Evolutionary conservation across 2,329 filamentous ascomycete genomes (phyloP), one percentile per base, ranked within the genome.

Genomic region (Fusarium dimerum): DNA sequence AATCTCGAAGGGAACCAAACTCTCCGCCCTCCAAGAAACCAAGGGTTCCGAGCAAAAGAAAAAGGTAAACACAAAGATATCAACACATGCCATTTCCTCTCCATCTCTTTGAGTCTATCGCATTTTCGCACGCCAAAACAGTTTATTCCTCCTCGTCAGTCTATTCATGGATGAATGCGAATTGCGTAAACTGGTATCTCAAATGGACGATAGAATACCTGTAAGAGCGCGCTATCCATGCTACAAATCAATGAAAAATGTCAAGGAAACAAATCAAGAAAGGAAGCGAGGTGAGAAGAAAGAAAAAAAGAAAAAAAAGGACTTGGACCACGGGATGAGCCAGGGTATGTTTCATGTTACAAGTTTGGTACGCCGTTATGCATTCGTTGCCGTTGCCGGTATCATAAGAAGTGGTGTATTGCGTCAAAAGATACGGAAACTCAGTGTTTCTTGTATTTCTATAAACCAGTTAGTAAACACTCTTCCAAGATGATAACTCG

Each of bases 401-500:
- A 30, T 32, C 18, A 45, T 17, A 30, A 16, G 12, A n/a, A 7
- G 34, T 13, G 29, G 13, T 47, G 20, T 18, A 30, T 16, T 20
- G 13, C 10, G n/a, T 34, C 39, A 6, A 7, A 48, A 15, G 43
- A 9, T 10, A n/a, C 11, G 40, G 12, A 41, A 38, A 18, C 45
- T 67, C 60, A 76, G 59, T 77, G 71, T 50, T 67, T 72, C 66
- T 79, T 79, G 65, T 79, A 79, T 78, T 79, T 79, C 77, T 79
- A 60, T 16, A 32, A 8, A 11, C 4, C 15, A 26, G 48, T 65
- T 55, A 66, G 62, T 26, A 30, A 17, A 2, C 9, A 10, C 20
- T n/a, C 5, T 18, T 2, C 11, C 13, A 39, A 17, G 13, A 9
- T 15, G 3, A 32, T 10, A 30, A 20, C 6, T 40, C 17, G 40